phyloP scores from a whole-genome alignment of 495 filamentous ascomycete species.

The Entonaema liquescens region DNA sequence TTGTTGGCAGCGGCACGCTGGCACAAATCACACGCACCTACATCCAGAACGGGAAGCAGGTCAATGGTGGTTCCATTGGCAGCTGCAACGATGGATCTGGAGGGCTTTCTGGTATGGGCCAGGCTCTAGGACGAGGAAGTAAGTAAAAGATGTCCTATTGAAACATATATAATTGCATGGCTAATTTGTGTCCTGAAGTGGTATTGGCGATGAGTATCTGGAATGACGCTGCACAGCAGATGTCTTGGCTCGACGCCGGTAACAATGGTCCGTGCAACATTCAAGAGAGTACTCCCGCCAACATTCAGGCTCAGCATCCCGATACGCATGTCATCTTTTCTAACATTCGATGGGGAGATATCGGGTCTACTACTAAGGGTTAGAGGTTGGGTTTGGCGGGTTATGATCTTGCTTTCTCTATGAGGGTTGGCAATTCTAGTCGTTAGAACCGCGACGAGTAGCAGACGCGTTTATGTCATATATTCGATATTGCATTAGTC shows the following conservation, averaged over 20 bases:
- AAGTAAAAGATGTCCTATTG: slow-evolving; percentile 49
- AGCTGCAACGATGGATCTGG: slow-evolving; percentile 30
- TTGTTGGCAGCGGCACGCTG: slow-evolving; percentile 60
- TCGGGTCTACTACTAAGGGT: slow-evolving; percentile 33
- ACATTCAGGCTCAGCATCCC: slow-evolving; percentile 54
- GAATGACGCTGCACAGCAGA: slow-evolving; percentile 42
- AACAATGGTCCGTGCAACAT: slow-evolving; percentile 62
- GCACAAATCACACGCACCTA: slow-evolving; percentile 63
- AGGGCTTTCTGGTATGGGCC: slow-evolving; percentile 40
- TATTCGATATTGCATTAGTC: background rate
- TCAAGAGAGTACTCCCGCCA: slow-evolving; percentile 52
- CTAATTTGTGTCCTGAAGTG: slow-evolving; percentile 38
- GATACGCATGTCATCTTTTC: slow-evolving; percentile 61
- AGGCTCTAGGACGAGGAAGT: slow-evolving; percentile 42
- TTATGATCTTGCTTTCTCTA: background rate
- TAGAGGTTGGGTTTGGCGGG: background rate
- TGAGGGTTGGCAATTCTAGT: background rate
- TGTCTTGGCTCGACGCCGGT: slow-evolving; percentile 47
- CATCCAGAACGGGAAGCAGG: slow-evolving; percentile 57
- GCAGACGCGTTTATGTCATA: background rate
- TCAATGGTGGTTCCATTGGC: slow-evolving; percentile 33
- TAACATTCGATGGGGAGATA: slow-evolving; percentile 52
- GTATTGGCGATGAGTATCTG: slow-evolving; percentile 44
- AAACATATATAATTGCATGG: slow-evolving; percentile 54
- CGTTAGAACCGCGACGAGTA: background rate